Evolutionary conservation across 1,284 basidiomycete genomes (phyloP).

Genomic region (Serendipita sp.): DNA sequence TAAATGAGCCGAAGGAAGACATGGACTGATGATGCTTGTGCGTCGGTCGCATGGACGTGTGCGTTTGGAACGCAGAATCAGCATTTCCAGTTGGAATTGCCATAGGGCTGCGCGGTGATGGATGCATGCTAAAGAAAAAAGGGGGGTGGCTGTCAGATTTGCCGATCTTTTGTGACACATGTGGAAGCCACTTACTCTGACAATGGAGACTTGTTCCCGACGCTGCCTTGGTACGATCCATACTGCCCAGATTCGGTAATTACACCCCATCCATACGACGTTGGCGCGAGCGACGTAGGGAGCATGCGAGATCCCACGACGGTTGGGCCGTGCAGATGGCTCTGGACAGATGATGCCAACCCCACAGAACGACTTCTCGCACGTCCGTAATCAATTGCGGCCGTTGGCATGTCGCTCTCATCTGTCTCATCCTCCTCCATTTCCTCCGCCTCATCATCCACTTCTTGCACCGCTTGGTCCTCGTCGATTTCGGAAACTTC

Average conservation of each 20-base stretch:
- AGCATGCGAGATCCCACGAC: background rate
- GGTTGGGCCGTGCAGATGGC: background rate
- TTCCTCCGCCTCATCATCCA: background rate
- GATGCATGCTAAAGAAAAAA: background rate
- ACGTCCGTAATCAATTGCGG: background rate
- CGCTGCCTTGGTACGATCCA: background rate
- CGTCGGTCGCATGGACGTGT: background rate
- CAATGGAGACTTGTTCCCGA: background rate
- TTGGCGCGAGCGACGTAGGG: background rate
- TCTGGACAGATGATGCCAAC: background rate
- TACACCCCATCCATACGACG: constrained; percentile 4
- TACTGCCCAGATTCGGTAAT: constrained; percentile 5
- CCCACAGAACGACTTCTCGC: background rate
- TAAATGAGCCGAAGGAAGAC: constrained; percentile 1
- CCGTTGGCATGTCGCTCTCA: background rate
- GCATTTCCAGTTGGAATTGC: background rate
- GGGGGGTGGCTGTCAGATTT: background rate
- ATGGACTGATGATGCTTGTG: background rate
- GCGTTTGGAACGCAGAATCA: background rate
- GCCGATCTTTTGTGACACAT: background rate
- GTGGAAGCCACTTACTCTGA: constrained; percentile 1
- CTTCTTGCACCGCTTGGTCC: background rate
- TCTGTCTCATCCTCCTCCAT: background rate
- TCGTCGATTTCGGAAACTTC: background rate
- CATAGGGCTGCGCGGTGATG: background rate